Conservation (phyloP, 1,139 yeast genomes). For the Saccharomyces hybrid region DNA sequence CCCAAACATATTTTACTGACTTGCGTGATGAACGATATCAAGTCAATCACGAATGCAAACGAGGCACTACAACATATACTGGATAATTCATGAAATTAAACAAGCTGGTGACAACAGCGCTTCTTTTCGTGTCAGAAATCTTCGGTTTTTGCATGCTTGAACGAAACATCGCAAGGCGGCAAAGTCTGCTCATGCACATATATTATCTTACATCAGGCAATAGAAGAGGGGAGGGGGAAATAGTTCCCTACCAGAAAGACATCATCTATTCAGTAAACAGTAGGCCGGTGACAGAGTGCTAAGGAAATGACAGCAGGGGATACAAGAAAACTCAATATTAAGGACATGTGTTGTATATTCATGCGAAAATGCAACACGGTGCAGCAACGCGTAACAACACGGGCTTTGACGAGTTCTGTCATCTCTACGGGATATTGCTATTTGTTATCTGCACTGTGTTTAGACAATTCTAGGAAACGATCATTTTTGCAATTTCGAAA, state of each 20-base stretch:
- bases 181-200: neutral
- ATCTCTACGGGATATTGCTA: too few relatives aligned
- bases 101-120: neutral
- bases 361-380: neutral
- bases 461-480: too few relatives aligned
- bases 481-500: too few relatives aligned
- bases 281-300: neutral
- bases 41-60: slow-evolving; percentile 24
- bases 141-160: neutral
- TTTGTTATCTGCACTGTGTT: too few relatives aligned
- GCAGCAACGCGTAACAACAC: too few relatives aligned
- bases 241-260: neutral
- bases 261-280: neutral
- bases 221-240: neutral
- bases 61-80: slow-evolving; percentile 17
- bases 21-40: slow-evolving; percentile 28
- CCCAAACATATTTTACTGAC: slow-evolving; percentile 27
- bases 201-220: neutral
- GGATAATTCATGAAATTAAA: neutral
- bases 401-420: too few relatives aligned
- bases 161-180: neutral
- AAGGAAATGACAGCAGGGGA: neutral
- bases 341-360: neutral
- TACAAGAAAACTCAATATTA: neutral
- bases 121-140: neutral